phyloP scores from a whole-genome alignment of 441 rosid species.

The Flueggea neowawraea region DNA sequence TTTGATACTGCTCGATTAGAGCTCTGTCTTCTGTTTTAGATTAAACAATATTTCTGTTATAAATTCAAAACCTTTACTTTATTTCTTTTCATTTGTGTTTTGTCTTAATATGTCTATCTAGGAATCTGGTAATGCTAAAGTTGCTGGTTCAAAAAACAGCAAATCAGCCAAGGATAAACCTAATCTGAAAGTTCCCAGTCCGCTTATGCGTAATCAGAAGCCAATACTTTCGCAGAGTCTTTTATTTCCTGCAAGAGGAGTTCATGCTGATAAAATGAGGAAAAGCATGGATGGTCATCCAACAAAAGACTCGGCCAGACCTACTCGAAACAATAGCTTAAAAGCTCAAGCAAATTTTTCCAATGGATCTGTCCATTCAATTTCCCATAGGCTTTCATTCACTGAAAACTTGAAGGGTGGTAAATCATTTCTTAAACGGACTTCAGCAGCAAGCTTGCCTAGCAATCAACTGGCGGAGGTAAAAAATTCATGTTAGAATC shows the following conservation, averaged over 20 bases:
- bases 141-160: constrained; percentile 29
- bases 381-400: constrained; percentile 25
- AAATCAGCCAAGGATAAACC: constrained; percentile 50
- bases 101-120: constrained; percentile 17
- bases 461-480: constrained; percentile 38
- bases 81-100: background rate
- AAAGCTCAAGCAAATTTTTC: constrained; percentile 22
- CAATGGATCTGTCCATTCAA: constrained; percentile 25
- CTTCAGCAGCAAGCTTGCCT: constrained; percentile 31
- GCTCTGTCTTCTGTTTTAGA: too few relatives aligned
- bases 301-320: constrained; percentile 36
- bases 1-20: background rate
- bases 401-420: constrained; percentile 31
- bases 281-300: constrained; percentile 55
- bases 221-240: constrained; percentile 31
- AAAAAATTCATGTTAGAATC: constrained; percentile 19
- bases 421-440: constrained; percentile 27
- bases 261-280: constrained; percentile 32
- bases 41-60: constrained; percentile 4
- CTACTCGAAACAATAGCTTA: constrained; percentile 23
- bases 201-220: constrained; percentile 38
- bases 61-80: background rate
- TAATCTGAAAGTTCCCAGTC: constrained; percentile 35
- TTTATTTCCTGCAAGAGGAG: constrained; percentile 54
- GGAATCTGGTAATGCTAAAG: constrained; percentile 30